Base-by-base conservation (phyloP, 768 basidiomycete genomes). In the Tylopilus sp. region DNA sequence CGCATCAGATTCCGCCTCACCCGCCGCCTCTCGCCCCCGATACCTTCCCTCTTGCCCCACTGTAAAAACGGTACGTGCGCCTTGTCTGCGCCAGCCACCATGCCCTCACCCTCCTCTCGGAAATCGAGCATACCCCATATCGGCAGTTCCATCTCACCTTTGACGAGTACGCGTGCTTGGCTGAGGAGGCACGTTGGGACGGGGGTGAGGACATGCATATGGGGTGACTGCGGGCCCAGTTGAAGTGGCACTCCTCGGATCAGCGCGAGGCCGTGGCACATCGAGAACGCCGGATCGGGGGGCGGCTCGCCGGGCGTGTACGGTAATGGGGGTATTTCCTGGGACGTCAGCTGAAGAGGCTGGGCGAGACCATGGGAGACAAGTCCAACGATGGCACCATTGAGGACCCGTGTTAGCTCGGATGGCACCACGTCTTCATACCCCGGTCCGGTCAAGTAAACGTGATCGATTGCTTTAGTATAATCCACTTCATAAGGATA, bases 1-100 rank as follows among this genome's bases (percentile, higher is more conserved):
- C 93, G 75, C 91, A 93, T 91, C 65, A 97, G 67, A 71, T 95
- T 95, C 64, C 92, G 77, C 66, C 94, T 77, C 40, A 91, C 83
- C 39, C 83, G 73, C 66, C 85, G 76, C 60, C 76, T 80, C 56
- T 87, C 89, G 10, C 77, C 82, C 3, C 92, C 94, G 10, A 85
- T 67, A 2, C 86, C 89, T 40, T 79, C 83, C 0, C 76, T 78
- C 56, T 79, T 83, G 0, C 85, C 84, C 83, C 85, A 87, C 58
- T 86, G 85, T 65, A 95, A 68, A 70, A 81, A 95, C n/a, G 94
- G 85, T 18, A 83, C 76, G 4, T 71, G 81, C 7, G 75, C 79
- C 61, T 74, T 81, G 13, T 78, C 76, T 15, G 74, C 66, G 1
- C 77, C 78, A 6, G 81, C 79, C 6, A 84, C 71, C 20, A 49